Conservation (phyloP, 106 monocot genomes). For the Xerophyta viscosa region DNA sequence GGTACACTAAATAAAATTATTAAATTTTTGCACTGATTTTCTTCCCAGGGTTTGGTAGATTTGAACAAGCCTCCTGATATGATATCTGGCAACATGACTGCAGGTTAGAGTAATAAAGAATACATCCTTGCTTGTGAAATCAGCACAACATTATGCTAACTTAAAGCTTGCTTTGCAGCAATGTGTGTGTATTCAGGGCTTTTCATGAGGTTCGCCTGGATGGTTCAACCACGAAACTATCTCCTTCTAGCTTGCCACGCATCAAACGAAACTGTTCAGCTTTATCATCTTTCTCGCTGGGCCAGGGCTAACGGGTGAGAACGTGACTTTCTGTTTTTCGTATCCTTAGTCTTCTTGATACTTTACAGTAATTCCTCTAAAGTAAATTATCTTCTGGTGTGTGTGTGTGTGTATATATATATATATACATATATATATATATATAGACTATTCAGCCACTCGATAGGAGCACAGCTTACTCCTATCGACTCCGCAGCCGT, state of each 20-base stretch:
- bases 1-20: no score
- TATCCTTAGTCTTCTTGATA: background rate
- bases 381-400: no score
- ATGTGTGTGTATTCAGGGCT: slow-evolving; percentile 95
- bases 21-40: background rate
- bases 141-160: background rate
- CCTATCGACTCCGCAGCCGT: no score
- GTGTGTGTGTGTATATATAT: no score
- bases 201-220: slow-evolving; percentile 99
- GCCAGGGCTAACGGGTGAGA: slow-evolving; percentile 69
- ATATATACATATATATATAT: no score
- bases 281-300: slow-evolving; percentile 87
- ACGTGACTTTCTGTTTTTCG: background rate
- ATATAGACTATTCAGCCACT: no score
- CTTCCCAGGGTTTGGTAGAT: slow-evolving; percentile 84
- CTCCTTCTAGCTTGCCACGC: slow-evolving; percentile 93
- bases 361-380: background rate
- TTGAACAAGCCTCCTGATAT: slow-evolving; percentile 85
- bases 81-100: slow-evolving; percentile 99
- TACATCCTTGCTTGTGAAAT: background rate
- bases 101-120: slow-evolving; percentile 30
- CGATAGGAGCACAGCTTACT: no score
- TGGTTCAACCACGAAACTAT: slow-evolving; percentile 96
- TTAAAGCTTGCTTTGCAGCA: slow-evolving; percentile 30
- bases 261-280: slow-evolving; percentile 93